Evolutionary conservation across 805 yeast species (phyloP), one percentile per base, ranked within the genome.

Genomic region (Hemisphaericaspora nanyangensis): DNA sequence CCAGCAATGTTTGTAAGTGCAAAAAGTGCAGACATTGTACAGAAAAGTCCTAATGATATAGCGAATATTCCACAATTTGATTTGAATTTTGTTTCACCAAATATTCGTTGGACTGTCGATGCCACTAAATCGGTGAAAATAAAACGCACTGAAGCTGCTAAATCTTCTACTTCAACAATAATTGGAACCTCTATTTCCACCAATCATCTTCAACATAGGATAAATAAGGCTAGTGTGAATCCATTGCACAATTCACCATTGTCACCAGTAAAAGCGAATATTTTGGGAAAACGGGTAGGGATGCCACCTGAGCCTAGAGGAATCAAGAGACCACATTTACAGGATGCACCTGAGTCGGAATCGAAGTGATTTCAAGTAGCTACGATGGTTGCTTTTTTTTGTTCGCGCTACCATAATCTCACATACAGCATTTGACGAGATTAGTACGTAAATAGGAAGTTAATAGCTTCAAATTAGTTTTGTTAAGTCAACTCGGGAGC

Each of bases 121-220:
- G 91, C 82, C 33, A 69, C 73, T 1, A 79, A 75, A 41, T 83
- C 90, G 0, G 75, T 78, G 3, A 89, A 85, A 2, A 65, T 84
- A 2, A 76, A 75, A 42, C 61, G 80, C 22, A 35, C 55, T 1
- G 61, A 55, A 6, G 31, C 25, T 8, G 28, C 8, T n/a, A n/a
- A 35, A 13, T 13, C 19, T 17, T n/a, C n/a, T n/a, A n/a, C n/a
- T n/a, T n/a, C n/a, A 12, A 13, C 29, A 19, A 22, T 17, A 17
- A 17, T 31, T 7, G 28, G 12, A 6, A 35, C 28, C 28, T 25
- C 28, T 15, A 22, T 33, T 19, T 24, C 24, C n/a, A 31, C 38
- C 26, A 35, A 31, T 28, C 38, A 29, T 22, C 28, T 37, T 17
- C 34, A 32, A 19, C 32, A 25, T 16, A 22, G 22, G 17, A 29